Conservation (phyloP, 2,329 filamentous ascomycete species). For the Apiospora aurea region DNA sequence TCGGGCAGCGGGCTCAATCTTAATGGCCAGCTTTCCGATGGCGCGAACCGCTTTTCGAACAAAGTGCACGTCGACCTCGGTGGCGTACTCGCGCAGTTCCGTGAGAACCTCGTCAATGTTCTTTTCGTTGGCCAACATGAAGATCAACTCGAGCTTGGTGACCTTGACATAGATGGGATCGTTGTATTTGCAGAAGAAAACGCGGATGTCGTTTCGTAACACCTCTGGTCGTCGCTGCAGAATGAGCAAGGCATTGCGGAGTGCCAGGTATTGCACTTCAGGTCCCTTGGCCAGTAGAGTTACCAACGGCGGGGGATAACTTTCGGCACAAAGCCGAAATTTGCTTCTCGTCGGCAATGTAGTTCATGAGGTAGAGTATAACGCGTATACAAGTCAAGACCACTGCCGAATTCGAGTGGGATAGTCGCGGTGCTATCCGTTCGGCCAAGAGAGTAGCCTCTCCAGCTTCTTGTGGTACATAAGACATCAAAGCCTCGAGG, state of each 20-base stretch:
- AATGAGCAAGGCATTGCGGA: slow-evolving; percentile 93
- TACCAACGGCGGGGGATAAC: slow-evolving; percentile 91
- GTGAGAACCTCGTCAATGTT: slow-evolving; percentile 97
- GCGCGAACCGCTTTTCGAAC: slow-evolving; percentile 96
- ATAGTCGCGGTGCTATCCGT: slow-evolving; percentile 91
- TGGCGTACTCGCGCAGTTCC: slow-evolving; percentile 94
- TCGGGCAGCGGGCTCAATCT: slow-evolving; percentile 92
- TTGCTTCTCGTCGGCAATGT: slow-evolving; percentile 90
- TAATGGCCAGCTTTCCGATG: slow-evolving; percentile 97
- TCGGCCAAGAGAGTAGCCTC: slow-evolving; percentile 92
- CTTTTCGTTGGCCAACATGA: slow-evolving; percentile 95
- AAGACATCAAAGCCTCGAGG: slow-evolving; percentile 95
- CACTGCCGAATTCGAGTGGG: slow-evolving; percentile 95
- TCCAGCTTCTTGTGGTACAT: slow-evolving; percentile 88
- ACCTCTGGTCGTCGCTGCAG: slow-evolving; percentile 93
- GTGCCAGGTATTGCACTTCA: slow-evolving; percentile 96
- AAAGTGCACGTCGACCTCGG: slow-evolving; percentile 98
- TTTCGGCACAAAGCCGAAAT: slow-evolving; percentile 88
- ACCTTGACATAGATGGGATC: slow-evolving; percentile 99
- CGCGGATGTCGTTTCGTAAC: slow-evolving; percentile 92
- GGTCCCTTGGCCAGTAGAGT: slow-evolving; percentile 95
- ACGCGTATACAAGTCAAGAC: slow-evolving; percentile 96
- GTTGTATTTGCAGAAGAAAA: slow-evolving; percentile 99
- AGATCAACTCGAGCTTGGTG: slow-evolving; percentile 97
- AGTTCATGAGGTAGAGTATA: slow-evolving; percentile 98